Percentiles rank a stretch among this genome's conserved stretches.
phyloP scores from a whole-genome alignment of 768 basidiomycete genomes.

The Amyloporia xantha region DNA sequence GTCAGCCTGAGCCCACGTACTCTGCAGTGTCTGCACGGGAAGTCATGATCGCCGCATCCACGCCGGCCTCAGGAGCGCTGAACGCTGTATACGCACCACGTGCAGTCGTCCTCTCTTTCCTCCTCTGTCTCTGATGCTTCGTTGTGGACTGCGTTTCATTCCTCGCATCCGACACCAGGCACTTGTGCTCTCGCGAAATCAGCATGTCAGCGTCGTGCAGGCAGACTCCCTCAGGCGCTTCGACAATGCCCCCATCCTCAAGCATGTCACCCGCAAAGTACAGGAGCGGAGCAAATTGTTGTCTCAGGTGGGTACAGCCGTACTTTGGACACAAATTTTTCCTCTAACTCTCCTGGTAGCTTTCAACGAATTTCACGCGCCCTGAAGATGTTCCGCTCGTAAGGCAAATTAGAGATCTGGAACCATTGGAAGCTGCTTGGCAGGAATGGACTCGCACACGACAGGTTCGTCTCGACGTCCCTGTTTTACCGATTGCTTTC shows the following conservation, averaged over 20 bases:
- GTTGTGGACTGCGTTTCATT: not conserved
- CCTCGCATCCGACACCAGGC: not conserved
- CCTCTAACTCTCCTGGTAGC: constrained; percentile 24
- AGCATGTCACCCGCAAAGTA: constrained; percentile 16
- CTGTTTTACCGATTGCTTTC: no score
- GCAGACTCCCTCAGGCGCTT: not conserved
- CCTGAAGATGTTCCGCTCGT: constrained; percentile 49
- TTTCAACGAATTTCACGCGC: constrained; percentile 44
- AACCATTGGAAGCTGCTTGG: constrained; percentile 66
- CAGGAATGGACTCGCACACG: constrained; percentile 48
- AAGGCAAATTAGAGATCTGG: constrained; percentile 61
- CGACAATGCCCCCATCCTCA: constrained; percentile 18
- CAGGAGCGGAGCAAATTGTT: constrained; percentile 18
- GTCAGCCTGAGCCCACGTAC: no score
- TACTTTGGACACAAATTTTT: not conserved
- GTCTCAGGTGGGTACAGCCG: constrained; percentile 13
- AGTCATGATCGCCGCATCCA: no score
- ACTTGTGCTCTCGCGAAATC: not conserved
- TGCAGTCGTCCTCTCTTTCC: no score
- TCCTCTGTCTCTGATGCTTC: not conserved
- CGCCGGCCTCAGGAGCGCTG: no score
- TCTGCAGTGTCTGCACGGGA: no score
- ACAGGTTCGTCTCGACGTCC: constrained; percentile 38
- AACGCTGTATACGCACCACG: no score
- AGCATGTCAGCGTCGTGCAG: not conserved